Evolutionary conservation across 2,329 filamentous ascomycete species (phyloP), one percentile per base, ranked within the genome.

Genomic region (Alternaria panax): DNA sequence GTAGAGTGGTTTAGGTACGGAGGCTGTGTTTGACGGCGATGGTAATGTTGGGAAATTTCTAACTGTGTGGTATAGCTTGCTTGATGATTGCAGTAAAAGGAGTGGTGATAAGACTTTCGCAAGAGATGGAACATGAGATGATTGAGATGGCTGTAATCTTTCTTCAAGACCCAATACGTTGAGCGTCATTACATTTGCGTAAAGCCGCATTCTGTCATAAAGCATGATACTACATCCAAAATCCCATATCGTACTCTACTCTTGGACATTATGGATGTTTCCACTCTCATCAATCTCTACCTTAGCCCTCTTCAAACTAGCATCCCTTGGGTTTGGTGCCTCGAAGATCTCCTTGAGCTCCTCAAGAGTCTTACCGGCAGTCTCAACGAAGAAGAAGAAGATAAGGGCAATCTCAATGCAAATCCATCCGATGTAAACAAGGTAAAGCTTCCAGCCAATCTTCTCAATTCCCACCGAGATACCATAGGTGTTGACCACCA

Each of bases 341-440:
- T 75, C 72, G 38, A 75, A 76, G 42, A 76, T 74, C 24, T 65
- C 70, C 61, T 65, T 73, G 14, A 75, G 60, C 54, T 76, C 74
- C 42, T 76, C 74, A 0, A 75, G 62, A 18, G 73, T 75, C 62
- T 74, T 73, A 3, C 73, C 73, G 0, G 69, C 67, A 2, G 73
- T 76, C 40, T 76, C 74, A 20, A 76, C 74, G 40, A 75, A 76
- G 67, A 75, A 75, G 56, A 70, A 70, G 53, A 66, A 73, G 28
- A 76, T 69, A 18, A 71, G 54, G 2, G 46, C 60, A 50, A 76
- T 64, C 59, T 76, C 73, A 5, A 76, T 60, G n/a, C 63, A 66
- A 32, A 74, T 74, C 74, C 74, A 76, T 1, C 16, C 68, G 61
- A 75, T 75, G 43, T 69, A 75, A 6, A 76, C 71, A 5, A 76